phyloP scores from a whole-genome alignment of 2,329 filamentous ascomycete species.

The Leptosphaerulina australis region DNA sequence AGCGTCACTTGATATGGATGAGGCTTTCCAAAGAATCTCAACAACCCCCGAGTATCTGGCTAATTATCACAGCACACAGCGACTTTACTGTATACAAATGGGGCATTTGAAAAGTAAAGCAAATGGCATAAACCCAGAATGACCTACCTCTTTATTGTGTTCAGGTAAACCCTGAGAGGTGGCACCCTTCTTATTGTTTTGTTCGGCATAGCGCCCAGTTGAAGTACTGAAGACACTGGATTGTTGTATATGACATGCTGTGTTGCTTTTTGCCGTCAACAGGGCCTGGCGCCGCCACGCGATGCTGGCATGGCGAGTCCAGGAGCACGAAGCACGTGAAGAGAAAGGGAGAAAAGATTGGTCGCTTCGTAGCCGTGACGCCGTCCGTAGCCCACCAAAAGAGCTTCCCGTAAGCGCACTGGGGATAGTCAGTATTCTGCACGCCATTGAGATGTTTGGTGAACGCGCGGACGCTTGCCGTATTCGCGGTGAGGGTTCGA shows the following conservation, averaged over 20 bases:
- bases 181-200: conserved; percentile 18
- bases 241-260: conserved; percentile 3
- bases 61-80: background rate
- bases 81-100: background rate
- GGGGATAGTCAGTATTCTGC: conserved; percentile 21
- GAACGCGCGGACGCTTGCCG: conserved; percentile 17
- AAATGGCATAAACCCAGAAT: background rate
- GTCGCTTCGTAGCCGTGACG: conserved; percentile 19
- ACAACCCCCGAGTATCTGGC: background rate
- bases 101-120: background rate
- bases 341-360: conserved; percentile 25
- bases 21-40: background rate
- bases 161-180: conserved; percentile 2
- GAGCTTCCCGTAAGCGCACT: conserved; percentile 15
- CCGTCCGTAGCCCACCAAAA: conserved; percentile 11
- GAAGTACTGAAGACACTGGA: conserved; percentile 30
- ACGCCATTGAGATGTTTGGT: conserved; percentile 26
- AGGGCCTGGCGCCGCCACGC: conserved; percentile 5
- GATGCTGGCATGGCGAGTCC: conserved; percentile 19
- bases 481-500: conserved; percentile 12
- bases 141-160: conserved; percentile 25
- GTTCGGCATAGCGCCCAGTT: conserved; percentile 11
- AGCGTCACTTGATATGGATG: background rate
- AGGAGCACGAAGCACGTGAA: conserved; percentile 44
- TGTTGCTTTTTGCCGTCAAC: conserved; percentile 4